Conservation (phyloP, 805 yeast species). For the Starmera dryadoides region DNA sequence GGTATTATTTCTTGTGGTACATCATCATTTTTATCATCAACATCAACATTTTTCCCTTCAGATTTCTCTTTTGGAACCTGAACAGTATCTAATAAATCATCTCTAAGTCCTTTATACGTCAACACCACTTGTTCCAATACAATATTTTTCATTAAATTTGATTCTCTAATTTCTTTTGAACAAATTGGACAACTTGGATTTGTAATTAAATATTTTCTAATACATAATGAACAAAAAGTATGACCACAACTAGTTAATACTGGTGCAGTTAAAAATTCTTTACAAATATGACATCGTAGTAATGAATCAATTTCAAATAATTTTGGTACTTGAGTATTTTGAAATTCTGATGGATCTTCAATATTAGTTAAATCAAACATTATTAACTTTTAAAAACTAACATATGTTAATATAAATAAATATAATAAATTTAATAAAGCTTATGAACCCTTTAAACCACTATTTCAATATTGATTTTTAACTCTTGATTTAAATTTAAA, state of each 20-base stretch:
- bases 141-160: slow-evolving; percentile 58
- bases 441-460: no score
- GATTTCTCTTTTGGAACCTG: slow-evolving; percentile 5
- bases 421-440: no score
- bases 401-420: no score
- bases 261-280: slow-evolving; percentile 74
- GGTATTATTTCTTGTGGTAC: slow-evolving; percentile 7
- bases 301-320: slow-evolving; percentile 59
- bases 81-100: slow-evolving; percentile 25
- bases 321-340: slow-evolving; percentile 42
- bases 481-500: no score
- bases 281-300: slow-evolving; percentile 81
- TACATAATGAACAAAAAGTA: slow-evolving; percentile 83
- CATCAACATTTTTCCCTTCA: not conserved
- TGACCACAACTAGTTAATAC: slow-evolving; percentile 82
- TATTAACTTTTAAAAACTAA: not conserved
- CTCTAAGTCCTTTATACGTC: slow-evolving; percentile 40
- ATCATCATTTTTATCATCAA: not conserved
- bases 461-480: no score
- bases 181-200: slow-evolving; percentile 74
- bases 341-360: slow-evolving; percentile 74
- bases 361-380: slow-evolving; percentile 13
- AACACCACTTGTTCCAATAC: slow-evolving; percentile 64
- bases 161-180: slow-evolving; percentile 59
- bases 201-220: slow-evolving; percentile 58